Percentiles rank a stretch among this genome's conserved stretches.
Evolutionary conservation across 208 protist species (phyloP).

Genomic region (Acanthamoeba healyi): DNA sequence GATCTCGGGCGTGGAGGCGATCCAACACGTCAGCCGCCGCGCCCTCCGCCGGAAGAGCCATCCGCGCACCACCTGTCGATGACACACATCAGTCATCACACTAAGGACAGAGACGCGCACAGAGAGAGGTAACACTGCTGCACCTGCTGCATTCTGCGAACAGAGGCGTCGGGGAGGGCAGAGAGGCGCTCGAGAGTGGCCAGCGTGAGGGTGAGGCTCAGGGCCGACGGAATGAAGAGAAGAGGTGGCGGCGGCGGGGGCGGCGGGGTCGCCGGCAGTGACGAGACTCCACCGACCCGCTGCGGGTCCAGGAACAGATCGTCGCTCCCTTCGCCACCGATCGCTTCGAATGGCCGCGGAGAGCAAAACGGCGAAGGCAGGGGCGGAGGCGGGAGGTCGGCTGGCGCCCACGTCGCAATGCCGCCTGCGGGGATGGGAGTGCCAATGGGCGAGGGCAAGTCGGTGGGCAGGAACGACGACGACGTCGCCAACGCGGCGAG

Average conservation of each 20-base stretch:
- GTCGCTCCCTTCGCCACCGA: background rate
- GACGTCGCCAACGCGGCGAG: too few species aligned
- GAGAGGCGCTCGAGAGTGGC: background rate
- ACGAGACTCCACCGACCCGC: too few species aligned
- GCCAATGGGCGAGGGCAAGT: too few species aligned
- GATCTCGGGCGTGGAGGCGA: background rate
- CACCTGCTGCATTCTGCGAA: background rate
- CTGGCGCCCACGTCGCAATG: background rate
- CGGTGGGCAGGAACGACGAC: too few species aligned
- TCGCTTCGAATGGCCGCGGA: background rate
- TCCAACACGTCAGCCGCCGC: background rate
- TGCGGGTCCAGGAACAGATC: too few species aligned
- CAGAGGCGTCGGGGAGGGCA: background rate
- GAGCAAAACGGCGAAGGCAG: background rate
- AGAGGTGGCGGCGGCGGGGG: background rate
- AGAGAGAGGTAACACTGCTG: too few species aligned
- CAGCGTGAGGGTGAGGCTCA: background rate
- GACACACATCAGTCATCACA: too few species aligned
- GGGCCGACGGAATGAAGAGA: background rate
- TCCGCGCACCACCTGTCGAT: background rate
- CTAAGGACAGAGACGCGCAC: too few species aligned
- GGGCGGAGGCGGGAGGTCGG: background rate
- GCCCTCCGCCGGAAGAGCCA: slow-evolving; percentile 6
- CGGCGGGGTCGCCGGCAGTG: background rate
- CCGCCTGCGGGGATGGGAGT: background rate